Base-by-base conservation (phyloP, 805 yeast genomes). In the Saccharomycopsis fodiens region DNA sequence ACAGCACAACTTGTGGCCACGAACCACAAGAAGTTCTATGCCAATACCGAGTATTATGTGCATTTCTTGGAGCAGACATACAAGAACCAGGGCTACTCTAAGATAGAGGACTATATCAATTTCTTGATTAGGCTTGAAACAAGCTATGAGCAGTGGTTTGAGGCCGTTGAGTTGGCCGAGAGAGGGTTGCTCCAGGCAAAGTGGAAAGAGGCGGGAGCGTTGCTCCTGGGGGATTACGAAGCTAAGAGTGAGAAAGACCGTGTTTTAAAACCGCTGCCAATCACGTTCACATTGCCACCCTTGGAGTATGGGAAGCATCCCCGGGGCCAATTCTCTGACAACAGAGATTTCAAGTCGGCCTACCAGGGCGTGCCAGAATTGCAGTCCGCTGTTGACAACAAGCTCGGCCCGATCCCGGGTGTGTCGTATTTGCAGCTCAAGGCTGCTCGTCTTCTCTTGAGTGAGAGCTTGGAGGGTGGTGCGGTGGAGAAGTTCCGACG, bases 91-190 rank as follows among this genome's bases (percentile, higher is more conserved):
- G 31, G 50, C 5, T 51, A n/a, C 20, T 36, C 50, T 3, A 48
- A 51, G 32, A 51, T 51, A 27, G 52, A 51, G 39, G 44, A 42
- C 15, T 42, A 46, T 35, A 36, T 47, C 41, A 42, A 47, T 20
- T 50, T 50, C 21, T 19, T 50, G 27, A 29, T 35, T n/a, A 44
- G 30, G 35, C 40, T 46, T 31, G 27, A 29, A 13, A 15, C 44
- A 7, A 49, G 52, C 38, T 42, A 20, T n/a, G 50, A 49, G 36
- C 42, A 41, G 8, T 46, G 19, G 35, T 39, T 32, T 10, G 19
- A 32, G 20, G 36, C 20, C 6, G 20, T 32, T 5, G 36, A 32
- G 15, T 32, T 32, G 20, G 36, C 36, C 36, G 36, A 32, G 15
- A 15, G 36, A 32, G 36, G 29, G 29, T 25, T 25, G 29, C 29